Evolutionary conservation across 768 basidiomycete genomes (phyloP).

Genomic region (Russula olivacea): DNA sequence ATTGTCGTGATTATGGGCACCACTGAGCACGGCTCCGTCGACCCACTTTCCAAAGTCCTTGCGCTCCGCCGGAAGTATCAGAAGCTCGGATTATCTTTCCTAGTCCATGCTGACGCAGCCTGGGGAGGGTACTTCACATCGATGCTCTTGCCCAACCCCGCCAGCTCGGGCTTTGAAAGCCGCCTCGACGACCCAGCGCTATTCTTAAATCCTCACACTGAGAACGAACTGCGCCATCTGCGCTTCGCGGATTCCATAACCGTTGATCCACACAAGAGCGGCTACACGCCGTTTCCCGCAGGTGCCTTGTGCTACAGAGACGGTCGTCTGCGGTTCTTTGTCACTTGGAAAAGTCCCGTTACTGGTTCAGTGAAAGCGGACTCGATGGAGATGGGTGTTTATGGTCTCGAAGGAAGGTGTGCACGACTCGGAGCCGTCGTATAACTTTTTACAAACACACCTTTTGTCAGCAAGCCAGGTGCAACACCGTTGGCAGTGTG

Average conservation of each 20-base stretch:
- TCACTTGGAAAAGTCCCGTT: constrained; percentile 38
- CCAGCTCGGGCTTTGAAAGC: neutral
- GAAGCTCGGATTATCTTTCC: constrained; percentile 34
- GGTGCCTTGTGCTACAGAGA: constrained; percentile 40
- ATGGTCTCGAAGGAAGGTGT: constrained; percentile 45
- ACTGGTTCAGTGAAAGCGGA: constrained; percentile 30
- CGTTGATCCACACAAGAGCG: constrained; percentile 40
- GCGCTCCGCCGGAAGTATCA: constrained; percentile 32
- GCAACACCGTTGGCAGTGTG: constrained; percentile 38
- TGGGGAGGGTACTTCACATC: constrained; percentile 45
- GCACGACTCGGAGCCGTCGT: no score
- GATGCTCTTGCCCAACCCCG: constrained; percentile 27
- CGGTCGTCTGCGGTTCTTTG: constrained; percentile 33
- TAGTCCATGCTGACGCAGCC: constrained; percentile 42
- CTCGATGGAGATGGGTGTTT: constrained; percentile 37
- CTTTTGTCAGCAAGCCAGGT: constrained; percentile 34
- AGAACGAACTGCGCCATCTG: constrained; percentile 30
- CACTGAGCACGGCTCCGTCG: constrained; percentile 41
- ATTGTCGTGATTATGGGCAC: constrained; percentile 42
- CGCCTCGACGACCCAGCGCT: constrained; percentile 27
- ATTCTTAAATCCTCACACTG: constrained; percentile 30
- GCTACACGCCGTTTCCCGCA: constrained; percentile 41
- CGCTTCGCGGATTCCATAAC: constrained; percentile 37
- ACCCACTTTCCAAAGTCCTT: constrained; percentile 38
- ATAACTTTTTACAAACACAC: neutral